Percentiles rank a stretch among this genome's conserved stretches.
phyloP scores from a whole-genome alignment of 768 basidiomycete species.

The Cytidiella melzeri region DNA sequence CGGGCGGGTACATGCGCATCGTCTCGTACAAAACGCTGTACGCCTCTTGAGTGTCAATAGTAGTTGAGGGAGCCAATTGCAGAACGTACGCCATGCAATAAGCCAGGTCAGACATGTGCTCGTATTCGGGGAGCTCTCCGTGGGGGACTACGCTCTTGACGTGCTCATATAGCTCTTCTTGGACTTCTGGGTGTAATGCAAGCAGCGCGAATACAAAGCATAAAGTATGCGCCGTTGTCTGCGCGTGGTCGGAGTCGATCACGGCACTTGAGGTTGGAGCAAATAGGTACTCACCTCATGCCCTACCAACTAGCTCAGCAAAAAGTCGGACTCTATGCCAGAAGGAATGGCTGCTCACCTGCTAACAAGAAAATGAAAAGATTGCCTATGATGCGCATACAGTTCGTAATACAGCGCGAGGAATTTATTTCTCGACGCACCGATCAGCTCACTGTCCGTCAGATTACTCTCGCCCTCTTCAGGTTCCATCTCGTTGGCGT shows the following conservation, averaged over 20 bases:
- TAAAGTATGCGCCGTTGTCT: conserved; percentile 32
- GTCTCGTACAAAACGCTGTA: conserved; percentile 29
- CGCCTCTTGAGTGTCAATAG: neutral
- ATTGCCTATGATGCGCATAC: conserved; percentile 22
- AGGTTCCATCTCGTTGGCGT: conserved; percentile 36
- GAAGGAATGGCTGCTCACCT: conserved; percentile 20
- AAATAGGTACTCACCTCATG: conserved; percentile 38
- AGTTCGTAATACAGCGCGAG: neutral
- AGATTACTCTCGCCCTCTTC: conserved; percentile 25
- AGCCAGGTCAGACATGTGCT: conserved; percentile 20
- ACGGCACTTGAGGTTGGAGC: neutral
- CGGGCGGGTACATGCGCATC: conserved; percentile 29
- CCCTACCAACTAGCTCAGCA: conserved; percentile 1
- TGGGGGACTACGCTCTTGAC: conserved; percentile 23
- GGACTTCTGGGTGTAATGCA: conserved; percentile 35
- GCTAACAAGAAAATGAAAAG: conserved; percentile 46
- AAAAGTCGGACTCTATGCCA: neutral
- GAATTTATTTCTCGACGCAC: conserved; percentile 13
- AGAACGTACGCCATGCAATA: conserved; percentile 21
- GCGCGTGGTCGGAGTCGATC: too few relatives aligned
- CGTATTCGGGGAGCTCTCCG: conserved; percentile 24
- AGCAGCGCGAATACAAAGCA: conserved; percentile 30
- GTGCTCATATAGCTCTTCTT: conserved; percentile 31
- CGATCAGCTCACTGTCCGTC: conserved; percentile 38
- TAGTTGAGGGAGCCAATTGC: neutral